Evolutionary conservation across 2,329 filamentous ascomycete species (phyloP).

Genomic region (Hysterium pulicare): DNA sequence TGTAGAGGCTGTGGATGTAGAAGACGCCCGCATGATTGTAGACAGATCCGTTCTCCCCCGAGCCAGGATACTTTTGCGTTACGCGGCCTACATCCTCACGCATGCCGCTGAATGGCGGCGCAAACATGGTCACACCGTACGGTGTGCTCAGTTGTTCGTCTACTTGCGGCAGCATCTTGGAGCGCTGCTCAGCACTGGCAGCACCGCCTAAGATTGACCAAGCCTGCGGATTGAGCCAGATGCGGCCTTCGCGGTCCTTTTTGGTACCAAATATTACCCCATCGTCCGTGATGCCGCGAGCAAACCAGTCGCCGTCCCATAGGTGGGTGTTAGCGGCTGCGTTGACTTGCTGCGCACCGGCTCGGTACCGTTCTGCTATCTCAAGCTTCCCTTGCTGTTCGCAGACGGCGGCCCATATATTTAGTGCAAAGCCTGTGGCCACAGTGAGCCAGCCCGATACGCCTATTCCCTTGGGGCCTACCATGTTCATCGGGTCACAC

Average conservation of each 20-base stretch:
- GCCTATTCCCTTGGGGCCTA: slow-evolving; percentile 56
- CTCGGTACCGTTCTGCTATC: slow-evolving; percentile 45
- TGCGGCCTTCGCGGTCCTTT: slow-evolving; percentile 51
- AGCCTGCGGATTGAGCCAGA: slow-evolving; percentile 58
- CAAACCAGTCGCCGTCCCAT: slow-evolving; percentile 57
- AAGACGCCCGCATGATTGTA: slow-evolving; percentile 58
- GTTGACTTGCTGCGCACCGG: slow-evolving; percentile 48
- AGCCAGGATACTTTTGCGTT: slow-evolving; percentile 57
- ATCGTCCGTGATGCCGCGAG: slow-evolving; percentile 57
- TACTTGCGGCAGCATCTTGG: slow-evolving; percentile 47
- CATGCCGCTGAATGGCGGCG: slow-evolving; percentile 53
- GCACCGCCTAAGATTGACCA: slow-evolving; percentile 56
- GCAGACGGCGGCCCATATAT: slow-evolving; percentile 54
- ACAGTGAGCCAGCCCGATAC: slow-evolving; percentile 59
- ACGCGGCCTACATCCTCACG: slow-evolving; percentile 58
- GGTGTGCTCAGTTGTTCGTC: slow-evolving; percentile 53
- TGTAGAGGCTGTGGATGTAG: slow-evolving; percentile 54
- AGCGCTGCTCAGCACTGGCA: slow-evolving; percentile 42
- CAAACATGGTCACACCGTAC: slow-evolving; percentile 56
- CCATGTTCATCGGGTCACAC: slow-evolving; percentile 63
- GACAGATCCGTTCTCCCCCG: slow-evolving; percentile 57
- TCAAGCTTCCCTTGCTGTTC: slow-evolving; percentile 42
- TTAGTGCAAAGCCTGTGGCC: slow-evolving; percentile 52
- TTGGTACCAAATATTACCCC: slow-evolving; percentile 51
- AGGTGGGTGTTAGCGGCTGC: slow-evolving; percentile 50